phyloP scores from a whole-genome alignment of 495 filamentous ascomycete species.

The Penicillium pulvis region DNA sequence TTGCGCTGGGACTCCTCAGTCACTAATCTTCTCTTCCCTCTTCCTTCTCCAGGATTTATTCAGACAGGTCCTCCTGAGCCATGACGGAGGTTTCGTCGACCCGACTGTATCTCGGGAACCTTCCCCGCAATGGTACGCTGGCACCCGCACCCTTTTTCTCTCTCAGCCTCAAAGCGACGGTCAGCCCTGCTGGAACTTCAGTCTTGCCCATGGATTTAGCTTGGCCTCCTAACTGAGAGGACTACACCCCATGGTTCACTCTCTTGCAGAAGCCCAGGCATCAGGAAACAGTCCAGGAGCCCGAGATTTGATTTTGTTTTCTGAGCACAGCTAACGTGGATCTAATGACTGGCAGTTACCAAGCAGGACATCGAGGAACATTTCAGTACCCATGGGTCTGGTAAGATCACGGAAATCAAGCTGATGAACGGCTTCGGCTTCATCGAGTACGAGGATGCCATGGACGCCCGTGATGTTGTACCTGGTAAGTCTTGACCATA shows the following conservation, averaged over 20 bases:
- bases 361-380: conserved; percentile 96
- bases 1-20: conserved; percentile 10
- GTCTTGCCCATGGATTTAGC: conserved; percentile 19
- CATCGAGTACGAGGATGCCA: conserved; percentile 96
- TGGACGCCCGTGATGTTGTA: conserved; percentile 96
- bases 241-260: conserved; percentile 9
- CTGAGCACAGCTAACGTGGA: conserved; percentile 25
- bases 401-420: conserved; percentile 98
- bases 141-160: conserved; percentile 34
- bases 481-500: conserved; percentile 67
- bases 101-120: conserved; percentile 94
- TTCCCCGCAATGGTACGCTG: conserved; percentile 91
- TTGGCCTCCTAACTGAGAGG: conserved; percentile 6
- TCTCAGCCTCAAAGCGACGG: conserved; percentile 14
- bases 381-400: conserved; percentile 92
- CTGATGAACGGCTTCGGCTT: conserved; percentile 99
- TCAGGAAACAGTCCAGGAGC: neutral
- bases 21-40: conserved; percentile 17
- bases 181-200: conserved; percentile 17
- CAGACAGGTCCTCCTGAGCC: conserved; percentile 18
- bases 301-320: conserved; percentile 17
- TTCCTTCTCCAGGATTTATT: conserved; percentile 6
- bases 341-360: conserved; percentile 63
- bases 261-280: neutral
- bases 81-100: conserved; percentile 81